phyloP scores from a whole-genome alignment of 1,139 yeast genomes.

The Zhuliangozyma parablackwelliae region DNA sequence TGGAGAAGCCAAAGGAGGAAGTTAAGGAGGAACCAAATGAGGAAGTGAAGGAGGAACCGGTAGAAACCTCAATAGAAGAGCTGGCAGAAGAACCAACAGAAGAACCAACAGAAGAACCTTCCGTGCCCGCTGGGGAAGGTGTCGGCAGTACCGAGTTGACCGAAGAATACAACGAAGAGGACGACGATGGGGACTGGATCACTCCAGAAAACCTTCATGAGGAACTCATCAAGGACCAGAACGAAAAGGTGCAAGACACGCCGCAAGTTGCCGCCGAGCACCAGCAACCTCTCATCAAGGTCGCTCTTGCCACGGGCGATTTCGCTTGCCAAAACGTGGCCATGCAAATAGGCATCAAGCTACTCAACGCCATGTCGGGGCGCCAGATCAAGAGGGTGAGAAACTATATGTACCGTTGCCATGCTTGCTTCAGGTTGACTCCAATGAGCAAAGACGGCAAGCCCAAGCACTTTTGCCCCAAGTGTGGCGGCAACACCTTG shows the following conservation, averaged over 20 bases:
- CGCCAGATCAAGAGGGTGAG: constrained; percentile 79
- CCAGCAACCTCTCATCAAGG: constrained; percentile 41
- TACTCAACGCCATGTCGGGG: constrained; percentile 84
- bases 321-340: constrained; percentile 96
- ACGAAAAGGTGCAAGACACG: constrained; percentile 27
- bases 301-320: constrained; percentile 91
- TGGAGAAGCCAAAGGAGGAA: constrained; percentile 49
- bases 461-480: constrained; percentile 88
- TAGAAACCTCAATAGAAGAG: too few relatives aligned
- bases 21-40: constrained; percentile 5
- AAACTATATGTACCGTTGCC: constrained; percentile 93
- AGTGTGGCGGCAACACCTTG: constrained; percentile 90
- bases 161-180: constrained; percentile 52
- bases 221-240: constrained; percentile 61
- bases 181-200: constrained; percentile 94
- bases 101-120: not conserved
- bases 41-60: not conserved
- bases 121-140: too few relatives aligned
- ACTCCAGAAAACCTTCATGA: constrained; percentile 79
- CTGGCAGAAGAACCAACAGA: too few relatives aligned
- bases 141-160: constrained; percentile 7
- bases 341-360: constrained; percentile 80
- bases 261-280: constrained; percentile 17
- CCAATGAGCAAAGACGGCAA: constrained; percentile 74
- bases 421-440: constrained; percentile 84